Evolutionary conservation across 164 flowering plant genomes (phyloP).

Genomic region (Macadamia integrifolia): DNA sequence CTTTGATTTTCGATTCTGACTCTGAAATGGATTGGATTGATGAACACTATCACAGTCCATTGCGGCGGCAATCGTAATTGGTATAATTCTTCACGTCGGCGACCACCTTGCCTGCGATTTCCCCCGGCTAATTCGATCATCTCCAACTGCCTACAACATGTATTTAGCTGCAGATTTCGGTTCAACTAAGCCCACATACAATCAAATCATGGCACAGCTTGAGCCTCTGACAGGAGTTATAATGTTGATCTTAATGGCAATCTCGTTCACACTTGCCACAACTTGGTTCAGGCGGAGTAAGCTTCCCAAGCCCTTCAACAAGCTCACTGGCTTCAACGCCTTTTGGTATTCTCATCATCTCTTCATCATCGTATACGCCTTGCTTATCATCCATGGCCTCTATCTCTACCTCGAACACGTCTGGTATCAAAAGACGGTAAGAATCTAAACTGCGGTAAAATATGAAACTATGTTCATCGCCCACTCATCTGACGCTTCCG

Average conservation of each 20-base stretch:
- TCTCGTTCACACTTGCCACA: slow-evolving; percentile 90
- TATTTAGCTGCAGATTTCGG: slow-evolving; percentile 46
- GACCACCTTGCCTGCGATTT: slow-evolving; percentile 92
- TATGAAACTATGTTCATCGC: too few species aligned
- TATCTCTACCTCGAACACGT: slow-evolving; percentile 72
- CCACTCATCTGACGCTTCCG: too few species aligned
- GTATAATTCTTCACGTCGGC: slow-evolving; percentile 81
- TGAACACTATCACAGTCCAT: slow-evolving; percentile 48
- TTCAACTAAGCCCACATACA: slow-evolving; percentile 43
- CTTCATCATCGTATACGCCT: slow-evolving; percentile 66
- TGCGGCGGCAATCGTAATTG: slow-evolving; percentile 85
- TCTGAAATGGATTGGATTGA: background rate
- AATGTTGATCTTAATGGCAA: slow-evolving; percentile 71
- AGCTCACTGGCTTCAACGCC: slow-evolving; percentile 91
- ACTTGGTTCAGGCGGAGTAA: slow-evolving; percentile 83
- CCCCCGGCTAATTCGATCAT: slow-evolving; percentile 49
- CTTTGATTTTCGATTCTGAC: background rate
- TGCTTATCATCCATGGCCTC: slow-evolving; percentile 77
- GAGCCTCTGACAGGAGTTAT: slow-evolving; percentile 83
- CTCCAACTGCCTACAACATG: slow-evolving; percentile 18
- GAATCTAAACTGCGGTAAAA: too few species aligned
- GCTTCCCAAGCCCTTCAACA: slow-evolving; percentile 81
- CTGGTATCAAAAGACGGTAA: slow-evolving; percentile 89
- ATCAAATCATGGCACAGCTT: slow-evolving; percentile 43
- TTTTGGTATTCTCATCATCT: slow-evolving; percentile 99